Percentiles rank a stretch among this genome's conserved stretches.
phyloP scores from a whole-genome alignment of 441 rosid genomes.

The Euphorbia corollata region DNA sequence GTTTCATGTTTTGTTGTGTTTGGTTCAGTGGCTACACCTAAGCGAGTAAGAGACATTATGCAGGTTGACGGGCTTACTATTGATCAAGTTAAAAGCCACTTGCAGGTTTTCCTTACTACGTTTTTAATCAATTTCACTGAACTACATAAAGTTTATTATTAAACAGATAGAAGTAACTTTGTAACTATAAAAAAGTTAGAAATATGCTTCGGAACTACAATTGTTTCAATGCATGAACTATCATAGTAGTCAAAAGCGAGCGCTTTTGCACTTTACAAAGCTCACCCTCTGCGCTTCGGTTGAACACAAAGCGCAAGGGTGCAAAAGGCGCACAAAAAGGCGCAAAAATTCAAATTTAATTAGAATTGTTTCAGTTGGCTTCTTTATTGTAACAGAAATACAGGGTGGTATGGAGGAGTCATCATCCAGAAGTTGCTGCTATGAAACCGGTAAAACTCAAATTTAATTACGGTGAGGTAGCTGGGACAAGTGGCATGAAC shows the following conservation, averaged over 20 bases:
- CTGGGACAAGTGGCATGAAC: neutral
- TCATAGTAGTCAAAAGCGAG: too few relatives aligned
- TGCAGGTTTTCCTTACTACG: conserved; percentile 11
- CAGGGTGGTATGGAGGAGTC: conserved; percentile 9
- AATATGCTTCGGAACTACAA: neutral
- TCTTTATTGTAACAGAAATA: conserved; percentile 10
- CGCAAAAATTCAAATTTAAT: too few relatives aligned
- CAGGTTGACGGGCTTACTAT: conserved; percentile 15
- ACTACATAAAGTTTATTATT: neutral
- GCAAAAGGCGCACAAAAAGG: too few relatives aligned
- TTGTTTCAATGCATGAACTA: neutral
- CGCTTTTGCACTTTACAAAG: too few relatives aligned
- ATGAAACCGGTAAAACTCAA: neutral
- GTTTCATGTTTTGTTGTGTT: neutral
- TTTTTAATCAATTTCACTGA: neutral
- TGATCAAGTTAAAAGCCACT: conserved; percentile 17
- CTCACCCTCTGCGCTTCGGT: too few relatives aligned
- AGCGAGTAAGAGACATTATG: conserved; percentile 13
- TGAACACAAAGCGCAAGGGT: too few relatives aligned
- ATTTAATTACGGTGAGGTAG: neutral
- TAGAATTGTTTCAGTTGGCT: neutral
- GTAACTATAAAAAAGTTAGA: neutral
- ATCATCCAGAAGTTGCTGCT: neutral
- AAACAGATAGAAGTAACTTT: neutral
- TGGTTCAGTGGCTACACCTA: conserved; percentile 18